Base-by-base conservation (phyloP, 2,329 filamentous ascomycete genomes). In the Sclerotinia subarctica region DNA sequence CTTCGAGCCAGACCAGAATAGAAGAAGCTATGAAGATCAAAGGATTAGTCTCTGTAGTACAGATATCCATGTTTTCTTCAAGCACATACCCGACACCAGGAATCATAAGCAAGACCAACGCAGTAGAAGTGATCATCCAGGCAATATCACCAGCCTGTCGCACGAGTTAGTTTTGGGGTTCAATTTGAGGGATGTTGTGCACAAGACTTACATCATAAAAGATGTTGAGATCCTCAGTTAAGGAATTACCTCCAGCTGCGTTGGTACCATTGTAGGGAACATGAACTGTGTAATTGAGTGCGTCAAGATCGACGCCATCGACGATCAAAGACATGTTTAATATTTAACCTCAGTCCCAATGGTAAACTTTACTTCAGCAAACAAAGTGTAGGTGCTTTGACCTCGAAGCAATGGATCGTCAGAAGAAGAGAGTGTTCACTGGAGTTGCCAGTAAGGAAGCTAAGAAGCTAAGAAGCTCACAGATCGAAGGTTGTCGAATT, bases 31-130 rank as follows among this genome's bases (percentile, higher is more conserved):
- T 52, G 63, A 51, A 53, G 67, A 60, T 63, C 13, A 13, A 19
- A 42, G 29, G 24, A 59, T 75, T 64, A 76, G 72, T 69, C 59
- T 68, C 65, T 66, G 66, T 73, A 17, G 62, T 56, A 72, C 71
- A 60, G 57, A 35, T 29, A 35, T 38, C 24, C 24, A 51, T 57
- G 21, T 60, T 46, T 44, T 54, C 53, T 29, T 53, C n/a, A 53
- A 72, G 71, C 69, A 80, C 83, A 77, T 79, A 85, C 76, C 92
- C 93, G 74, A 96, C 92, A 73, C 93, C 93, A 2, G 93, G 93
- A 81, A 96, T 93, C 93, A 96, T 96, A 74, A 97, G 87, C 74
- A 96, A 82, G 64, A 96, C 93, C 65, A 97, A 84, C 8, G 92
- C 93, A 1, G 92, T 93, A 38, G 91, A 84, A 26, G 87, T 90